Evolutionary conservation across 2,329 filamentous ascomycete species (phyloP).

Genomic region (Sarocladium strictum): DNA sequence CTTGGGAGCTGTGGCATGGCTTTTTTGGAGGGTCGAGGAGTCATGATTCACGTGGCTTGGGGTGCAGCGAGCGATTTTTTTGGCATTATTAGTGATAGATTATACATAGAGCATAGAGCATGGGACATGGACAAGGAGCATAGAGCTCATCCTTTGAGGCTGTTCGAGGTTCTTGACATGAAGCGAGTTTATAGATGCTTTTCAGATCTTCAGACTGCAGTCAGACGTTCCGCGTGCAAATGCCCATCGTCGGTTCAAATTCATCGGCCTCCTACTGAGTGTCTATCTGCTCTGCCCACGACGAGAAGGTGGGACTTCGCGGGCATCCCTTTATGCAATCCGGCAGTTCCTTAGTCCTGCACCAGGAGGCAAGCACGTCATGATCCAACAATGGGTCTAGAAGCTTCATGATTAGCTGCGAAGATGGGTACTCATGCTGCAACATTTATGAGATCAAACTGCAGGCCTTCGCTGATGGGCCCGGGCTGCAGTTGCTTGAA

Average conservation of each 20-base stretch:
- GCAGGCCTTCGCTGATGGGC: background rate
- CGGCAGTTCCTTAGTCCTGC: background rate
- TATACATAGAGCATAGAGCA: background rate
- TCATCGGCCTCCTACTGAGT: too few species aligned
- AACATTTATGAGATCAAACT: background rate
- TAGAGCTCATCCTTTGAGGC: too few species aligned
- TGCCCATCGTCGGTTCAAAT: too few species aligned
- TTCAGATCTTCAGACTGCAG: too few species aligned
- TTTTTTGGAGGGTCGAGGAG: slow-evolving; percentile 21
- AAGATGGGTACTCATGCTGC: background rate
- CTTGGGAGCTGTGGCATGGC: slow-evolving; percentile 29
- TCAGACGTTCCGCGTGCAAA: too few species aligned
- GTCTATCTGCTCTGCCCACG: too few species aligned
- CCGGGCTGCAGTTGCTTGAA: too few species aligned
- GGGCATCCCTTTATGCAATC: background rate
- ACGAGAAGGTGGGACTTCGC: too few species aligned
- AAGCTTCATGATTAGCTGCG: background rate
- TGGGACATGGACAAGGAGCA: too few species aligned
- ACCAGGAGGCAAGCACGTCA: background rate
- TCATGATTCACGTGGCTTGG: background rate
- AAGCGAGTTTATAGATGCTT: too few species aligned
- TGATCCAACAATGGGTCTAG: background rate
- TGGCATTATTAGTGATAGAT: too few species aligned
- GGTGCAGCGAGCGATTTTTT: background rate
- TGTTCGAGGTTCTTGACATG: too few species aligned